A percentile compares a stretch with the other conserved stretches of the same genome.
Conservation (phyloP, 177 flowering plant species). For the Vitis hybrid region DNA sequence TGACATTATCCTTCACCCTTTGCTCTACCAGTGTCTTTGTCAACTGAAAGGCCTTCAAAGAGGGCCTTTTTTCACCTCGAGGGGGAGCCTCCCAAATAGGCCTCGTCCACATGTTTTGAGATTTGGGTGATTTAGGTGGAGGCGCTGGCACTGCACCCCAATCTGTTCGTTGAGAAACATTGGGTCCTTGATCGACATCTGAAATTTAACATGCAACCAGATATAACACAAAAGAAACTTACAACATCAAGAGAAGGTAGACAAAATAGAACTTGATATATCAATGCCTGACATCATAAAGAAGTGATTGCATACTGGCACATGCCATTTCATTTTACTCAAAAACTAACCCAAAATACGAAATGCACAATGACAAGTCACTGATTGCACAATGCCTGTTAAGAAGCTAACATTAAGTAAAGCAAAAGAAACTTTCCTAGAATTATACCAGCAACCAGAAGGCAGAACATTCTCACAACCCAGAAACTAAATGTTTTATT, state of each 20-base stretch:
- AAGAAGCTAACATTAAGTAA: too few species aligned
- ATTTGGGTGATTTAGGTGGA: constrained; percentile 10
- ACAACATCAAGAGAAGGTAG: background rate
- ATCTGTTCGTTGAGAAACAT: constrained; percentile 19
- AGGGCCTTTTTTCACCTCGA: constrained; percentile 67
- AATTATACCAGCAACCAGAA: too few species aligned
- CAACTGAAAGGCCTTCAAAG: constrained; percentile 53
- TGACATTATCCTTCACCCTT: constrained; percentile 72
- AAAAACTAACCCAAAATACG: too few species aligned
- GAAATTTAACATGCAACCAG: background rate
- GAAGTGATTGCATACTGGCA: too few species aligned
- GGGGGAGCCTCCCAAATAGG: constrained; percentile 82
- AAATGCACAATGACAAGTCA: too few species aligned
- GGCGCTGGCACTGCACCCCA: constrained; percentile 12
- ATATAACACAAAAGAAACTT: background rate
- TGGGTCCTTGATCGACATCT: constrained; percentile 23
- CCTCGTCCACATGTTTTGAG: constrained; percentile 19
- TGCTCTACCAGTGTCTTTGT: constrained; percentile 64
- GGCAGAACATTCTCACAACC: too few species aligned
- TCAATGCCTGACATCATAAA: too few species aligned
- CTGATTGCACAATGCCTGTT: too few species aligned
- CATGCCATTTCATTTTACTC: too few species aligned
- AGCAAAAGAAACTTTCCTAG: too few species aligned
- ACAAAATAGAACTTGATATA: background rate
- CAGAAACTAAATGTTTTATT: too few species aligned